Evolutionary conservation across 225 moss, liverwort and hornwort genomes (phyloP).

Genomic region (Pleurozium schreberi): DNA sequence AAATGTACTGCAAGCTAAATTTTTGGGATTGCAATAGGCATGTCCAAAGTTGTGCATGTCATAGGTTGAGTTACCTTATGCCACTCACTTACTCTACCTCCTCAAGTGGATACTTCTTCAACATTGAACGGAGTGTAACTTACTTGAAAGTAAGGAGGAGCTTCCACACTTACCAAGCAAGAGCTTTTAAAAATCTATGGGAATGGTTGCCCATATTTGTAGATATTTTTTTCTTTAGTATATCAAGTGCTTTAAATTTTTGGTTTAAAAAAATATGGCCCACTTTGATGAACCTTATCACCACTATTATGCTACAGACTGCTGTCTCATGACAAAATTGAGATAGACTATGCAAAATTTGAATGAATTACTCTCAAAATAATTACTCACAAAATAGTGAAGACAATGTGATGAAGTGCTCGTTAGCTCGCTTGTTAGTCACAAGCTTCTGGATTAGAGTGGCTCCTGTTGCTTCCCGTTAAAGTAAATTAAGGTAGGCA

Average conservation of each 20-base stretch:
- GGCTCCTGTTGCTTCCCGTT: background rate
- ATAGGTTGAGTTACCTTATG: too few relatives aligned
- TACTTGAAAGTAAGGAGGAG: background rate
- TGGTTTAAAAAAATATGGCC: background rate
- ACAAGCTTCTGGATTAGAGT: background rate
- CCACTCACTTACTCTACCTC: background rate
- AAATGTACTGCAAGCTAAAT: too few relatives aligned
- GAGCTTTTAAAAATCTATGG: background rate
- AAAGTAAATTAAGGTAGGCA: too few relatives aligned
- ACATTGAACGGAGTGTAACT: background rate
- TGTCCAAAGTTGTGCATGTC: too few relatives aligned
- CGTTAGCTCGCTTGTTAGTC: background rate
- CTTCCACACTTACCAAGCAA: background rate
- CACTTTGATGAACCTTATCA: background rate
- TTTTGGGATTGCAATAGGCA: too few relatives aligned
- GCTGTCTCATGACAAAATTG: background rate
- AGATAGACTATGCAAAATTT: background rate
- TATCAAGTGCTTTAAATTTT: background rate
- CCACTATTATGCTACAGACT: background rate
- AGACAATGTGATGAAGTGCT: background rate
- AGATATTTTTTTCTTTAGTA: background rate
- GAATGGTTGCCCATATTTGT: background rate
- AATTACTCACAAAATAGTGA: background rate
- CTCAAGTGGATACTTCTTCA: background rate
- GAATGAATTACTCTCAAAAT: background rate